These are phyloP conservation scores for Bipolaris bicolor DNA, from an alignment of 2,329 filamentous ascomycete genomes.

Conservation along the genomic window DNA sequence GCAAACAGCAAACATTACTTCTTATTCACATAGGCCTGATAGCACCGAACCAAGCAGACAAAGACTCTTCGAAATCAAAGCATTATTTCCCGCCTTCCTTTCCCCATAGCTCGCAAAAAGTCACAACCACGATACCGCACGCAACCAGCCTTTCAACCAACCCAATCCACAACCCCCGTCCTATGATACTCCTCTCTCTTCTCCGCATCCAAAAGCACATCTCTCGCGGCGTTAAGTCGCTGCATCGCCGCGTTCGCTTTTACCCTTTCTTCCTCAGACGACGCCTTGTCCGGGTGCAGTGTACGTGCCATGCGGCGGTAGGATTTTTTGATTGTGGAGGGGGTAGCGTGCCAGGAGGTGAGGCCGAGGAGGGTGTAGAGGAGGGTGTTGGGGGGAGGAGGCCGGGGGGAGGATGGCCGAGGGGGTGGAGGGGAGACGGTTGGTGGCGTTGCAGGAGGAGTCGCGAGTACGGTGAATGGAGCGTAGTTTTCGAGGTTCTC, in stretches of 20 bases:
- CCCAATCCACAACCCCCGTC: constrained; percentile 19
- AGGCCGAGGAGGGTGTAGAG: constrained; percentile 30
- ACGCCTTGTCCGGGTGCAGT: constrained; percentile 33
- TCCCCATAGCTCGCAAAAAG: no score
- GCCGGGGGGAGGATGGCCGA: background rate
- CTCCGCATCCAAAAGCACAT: constrained; percentile 25
- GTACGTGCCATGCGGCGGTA: constrained; percentile 22
- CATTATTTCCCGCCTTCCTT: no score
- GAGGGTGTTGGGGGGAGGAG: constrained; percentile 11
- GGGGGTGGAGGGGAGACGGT: constrained; percentile 1
- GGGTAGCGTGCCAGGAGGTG: constrained; percentile 16
- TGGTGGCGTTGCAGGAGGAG: constrained; percentile 5
- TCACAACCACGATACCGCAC: no score
- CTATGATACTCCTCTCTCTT: constrained; percentile 20
- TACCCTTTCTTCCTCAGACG: constrained; percentile 12
- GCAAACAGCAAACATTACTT: no score
- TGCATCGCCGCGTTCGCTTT: constrained; percentile 31
- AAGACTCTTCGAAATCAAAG: no score
- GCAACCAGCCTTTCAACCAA: background rate
- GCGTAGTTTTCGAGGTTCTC: constrained; percentile 28
- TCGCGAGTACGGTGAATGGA: background rate
- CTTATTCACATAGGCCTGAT: no score
- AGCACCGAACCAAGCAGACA: no score
- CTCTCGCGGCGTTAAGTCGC: constrained; percentile 33
- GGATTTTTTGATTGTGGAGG: constrained; percentile 22